Percentiles rank a stretch among this genome's conserved stretches.
Conservation (phyloP, 2,329 filamentous ascomycete genomes). For the Aspergillus udagawae region DNA sequence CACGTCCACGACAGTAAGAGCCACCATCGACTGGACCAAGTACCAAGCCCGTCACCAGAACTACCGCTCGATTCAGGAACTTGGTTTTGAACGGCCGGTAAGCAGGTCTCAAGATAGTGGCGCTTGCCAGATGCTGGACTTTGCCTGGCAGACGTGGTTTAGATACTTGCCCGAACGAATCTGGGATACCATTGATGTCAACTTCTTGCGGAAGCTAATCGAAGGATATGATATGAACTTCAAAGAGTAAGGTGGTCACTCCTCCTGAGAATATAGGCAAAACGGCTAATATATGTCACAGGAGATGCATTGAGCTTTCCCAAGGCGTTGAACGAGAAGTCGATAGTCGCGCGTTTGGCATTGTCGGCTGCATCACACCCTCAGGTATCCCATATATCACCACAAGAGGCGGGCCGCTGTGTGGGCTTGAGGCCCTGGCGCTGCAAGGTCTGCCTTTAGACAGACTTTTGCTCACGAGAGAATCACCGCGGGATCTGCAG, state of each 20-base stretch:
- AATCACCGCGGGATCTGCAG: slow-evolving; percentile 59
- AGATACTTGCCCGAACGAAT: slow-evolving; percentile 55
- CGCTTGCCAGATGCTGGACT: slow-evolving; percentile 51
- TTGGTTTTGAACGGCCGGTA: slow-evolving; percentile 56
- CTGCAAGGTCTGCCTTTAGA: slow-evolving; percentile 67
- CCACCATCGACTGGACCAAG: slow-evolving; percentile 27
- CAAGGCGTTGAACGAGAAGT: slow-evolving; percentile 66
- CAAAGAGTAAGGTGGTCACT: slow-evolving; percentile 47
- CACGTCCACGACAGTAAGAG: slow-evolving; percentile 16
- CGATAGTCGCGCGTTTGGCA: slow-evolving; percentile 49
- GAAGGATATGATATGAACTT: slow-evolving; percentile 55
- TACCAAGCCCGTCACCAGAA: slow-evolving; percentile 59
- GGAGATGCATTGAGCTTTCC: slow-evolving; percentile 57
- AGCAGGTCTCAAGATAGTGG: slow-evolving; percentile 59
- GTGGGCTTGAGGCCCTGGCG: slow-evolving; percentile 58
- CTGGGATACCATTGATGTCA: slow-evolving; percentile 63
- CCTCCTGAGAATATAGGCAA: not conserved
- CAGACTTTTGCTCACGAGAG: slow-evolving; percentile 59
- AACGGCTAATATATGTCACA: slow-evolving; percentile 13
- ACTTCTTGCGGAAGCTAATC: slow-evolving; percentile 48
- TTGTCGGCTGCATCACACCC: slow-evolving; percentile 66
- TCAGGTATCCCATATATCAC: slow-evolving; percentile 59
- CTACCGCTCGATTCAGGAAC: slow-evolving; percentile 46
- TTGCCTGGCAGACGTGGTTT: slow-evolving; percentile 51
- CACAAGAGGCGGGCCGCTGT: slow-evolving; percentile 56